phyloP scores from a whole-genome alignment of 2,329 filamentous ascomycete species.

The Colletotrichum neosansevieriae region DNA sequence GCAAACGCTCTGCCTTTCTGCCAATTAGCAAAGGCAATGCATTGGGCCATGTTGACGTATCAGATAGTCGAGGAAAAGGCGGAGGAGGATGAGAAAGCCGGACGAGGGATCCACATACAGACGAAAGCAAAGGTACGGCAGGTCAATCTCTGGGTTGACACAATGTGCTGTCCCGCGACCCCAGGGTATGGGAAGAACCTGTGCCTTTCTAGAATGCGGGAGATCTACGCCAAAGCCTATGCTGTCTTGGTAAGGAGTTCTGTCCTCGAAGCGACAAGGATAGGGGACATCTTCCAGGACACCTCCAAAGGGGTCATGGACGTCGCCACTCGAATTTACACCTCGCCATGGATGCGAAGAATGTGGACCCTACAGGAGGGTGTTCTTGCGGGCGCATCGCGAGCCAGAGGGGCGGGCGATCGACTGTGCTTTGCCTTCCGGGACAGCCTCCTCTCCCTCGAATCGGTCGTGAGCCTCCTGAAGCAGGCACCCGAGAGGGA shows the following conservation, averaged over 20 bases:
- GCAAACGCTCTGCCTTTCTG: conserved; percentile 25
- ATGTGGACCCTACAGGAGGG: conserved; percentile 38
- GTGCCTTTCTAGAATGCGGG: conserved; percentile 22
- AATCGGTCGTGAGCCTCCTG: conserved; percentile 6
- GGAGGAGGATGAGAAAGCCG: neutral
- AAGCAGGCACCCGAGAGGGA: conserved; percentile 8
- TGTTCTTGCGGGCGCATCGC: conserved; percentile 17
- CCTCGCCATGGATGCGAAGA: conserved; percentile 29
- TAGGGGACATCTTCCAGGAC: neutral
- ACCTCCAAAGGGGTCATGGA: conserved; percentile 17
- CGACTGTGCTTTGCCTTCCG: conserved; percentile 22
- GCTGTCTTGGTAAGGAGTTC: conserved; percentile 26
- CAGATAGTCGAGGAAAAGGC: conserved; percentile 12
- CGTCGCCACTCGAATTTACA: conserved; percentile 16
- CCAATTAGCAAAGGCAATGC: conserved; percentile 15
- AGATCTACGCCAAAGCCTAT: conserved; percentile 27
- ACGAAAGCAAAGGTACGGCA: neutral
- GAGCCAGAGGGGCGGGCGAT: conserved; percentile 9
- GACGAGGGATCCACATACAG: neutral
- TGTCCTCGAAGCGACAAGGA: neutral
- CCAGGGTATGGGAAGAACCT: conserved; percentile 21
- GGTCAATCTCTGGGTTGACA: conserved; percentile 18
- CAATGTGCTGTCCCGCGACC: conserved; percentile 17
- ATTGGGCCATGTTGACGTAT: conserved; percentile 9
- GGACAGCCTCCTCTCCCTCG: conserved; percentile 12